phyloP scores from a whole-genome alignment of 768 basidiomycete genomes.

The Coprinellus micaceus region DNA sequence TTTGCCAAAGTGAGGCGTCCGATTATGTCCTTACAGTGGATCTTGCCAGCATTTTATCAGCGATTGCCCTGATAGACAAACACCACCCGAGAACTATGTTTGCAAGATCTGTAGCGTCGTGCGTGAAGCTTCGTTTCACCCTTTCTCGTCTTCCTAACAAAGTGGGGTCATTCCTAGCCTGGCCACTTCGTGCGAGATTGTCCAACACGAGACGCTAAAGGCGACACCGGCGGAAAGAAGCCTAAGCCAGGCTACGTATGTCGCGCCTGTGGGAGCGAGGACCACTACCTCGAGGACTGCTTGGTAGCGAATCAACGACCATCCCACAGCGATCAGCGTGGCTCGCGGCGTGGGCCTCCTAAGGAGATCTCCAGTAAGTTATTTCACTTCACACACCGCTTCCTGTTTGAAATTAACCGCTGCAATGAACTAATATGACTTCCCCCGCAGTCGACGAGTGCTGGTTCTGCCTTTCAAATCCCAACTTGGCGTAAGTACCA shows the following conservation, averaged over 20 bases:
- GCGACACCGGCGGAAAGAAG: conserved; percentile 80
- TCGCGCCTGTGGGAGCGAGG: conserved; percentile 83
- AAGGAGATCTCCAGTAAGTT: conserved; percentile 80
- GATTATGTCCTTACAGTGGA: conserved; percentile 5
- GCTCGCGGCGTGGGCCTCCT: conserved; percentile 50
- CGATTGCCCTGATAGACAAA: conserved; percentile 69
- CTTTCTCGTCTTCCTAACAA: too few relatives aligned
- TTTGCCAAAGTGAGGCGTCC: neutral
- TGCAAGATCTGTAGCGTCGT: conserved; percentile 84
- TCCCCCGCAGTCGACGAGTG: conserved; percentile 76
- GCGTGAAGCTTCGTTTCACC: conserved; percentile 19
- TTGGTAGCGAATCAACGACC: conserved; percentile 56
- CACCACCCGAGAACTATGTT: conserved; percentile 80
- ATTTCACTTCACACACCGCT: neutral
- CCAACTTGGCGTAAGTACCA: conserved; percentile 70
- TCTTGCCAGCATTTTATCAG: conserved; percentile 65
- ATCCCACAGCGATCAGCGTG: conserved; percentile 32
- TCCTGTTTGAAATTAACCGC: neutral
- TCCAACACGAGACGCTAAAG: conserved; percentile 71
- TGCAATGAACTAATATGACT: conserved; percentile 1
- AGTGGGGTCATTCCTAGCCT: too few relatives aligned
- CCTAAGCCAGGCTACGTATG: conserved; percentile 87
- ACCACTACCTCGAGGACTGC: conserved; percentile 88
- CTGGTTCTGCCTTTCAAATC: conserved; percentile 98
- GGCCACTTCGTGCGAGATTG: conserved; percentile 90